Conservation (phyloP, 192 early-diverging fungal species). For the Lunasporangiospora selenospora region DNA sequence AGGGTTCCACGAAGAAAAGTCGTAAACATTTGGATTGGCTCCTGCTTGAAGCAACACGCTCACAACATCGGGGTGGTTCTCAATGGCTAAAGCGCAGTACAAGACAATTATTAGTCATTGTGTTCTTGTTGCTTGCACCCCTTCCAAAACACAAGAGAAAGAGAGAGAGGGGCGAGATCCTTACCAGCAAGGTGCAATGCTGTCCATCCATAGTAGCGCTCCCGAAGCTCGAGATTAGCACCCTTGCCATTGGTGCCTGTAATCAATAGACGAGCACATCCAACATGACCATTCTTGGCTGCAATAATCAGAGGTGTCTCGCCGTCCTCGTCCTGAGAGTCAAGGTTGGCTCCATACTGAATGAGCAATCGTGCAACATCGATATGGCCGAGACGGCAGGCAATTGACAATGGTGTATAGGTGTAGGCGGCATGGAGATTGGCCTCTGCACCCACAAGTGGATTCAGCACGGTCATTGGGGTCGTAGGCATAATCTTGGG, state of each 20-base stretch:
- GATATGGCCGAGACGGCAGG: slow-evolving; percentile 57
- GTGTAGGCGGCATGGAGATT: slow-evolving; percentile 23
- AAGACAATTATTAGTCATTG: too few relatives aligned
- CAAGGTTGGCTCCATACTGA: slow-evolving; percentile 56
- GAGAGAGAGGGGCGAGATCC: too few relatives aligned
- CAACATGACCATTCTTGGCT: slow-evolving; percentile 56
- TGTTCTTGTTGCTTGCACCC: too few relatives aligned
- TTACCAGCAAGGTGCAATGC: slow-evolving; percentile 68
- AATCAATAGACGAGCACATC: slow-evolving; percentile 59
- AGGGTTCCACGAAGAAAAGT: slow-evolving; percentile 62
- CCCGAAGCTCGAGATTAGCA: slow-evolving; percentile 56
- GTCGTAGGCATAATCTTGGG: slow-evolving; percentile 42
- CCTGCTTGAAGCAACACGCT: slow-evolving; percentile 57
- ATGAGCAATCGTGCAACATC: slow-evolving; percentile 60
- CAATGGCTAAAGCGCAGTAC: slow-evolving; percentile 68
- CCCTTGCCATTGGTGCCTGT: slow-evolving; percentile 20
- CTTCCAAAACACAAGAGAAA: too few relatives aligned
- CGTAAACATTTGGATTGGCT: slow-evolving; percentile 54
- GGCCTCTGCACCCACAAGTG: slow-evolving; percentile 23
- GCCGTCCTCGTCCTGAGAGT: slow-evolving; percentile 72
- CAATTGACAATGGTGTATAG: slow-evolving; percentile 59
- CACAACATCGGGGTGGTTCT: slow-evolving; percentile 63
- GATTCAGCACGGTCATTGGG: slow-evolving; percentile 23
- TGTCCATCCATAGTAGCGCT: slow-evolving; percentile 66
- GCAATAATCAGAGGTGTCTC: slow-evolving; percentile 68